Base-by-base conservation (phyloP, 1,139 yeast genomes). In the Taphrina sp. region DNA sequence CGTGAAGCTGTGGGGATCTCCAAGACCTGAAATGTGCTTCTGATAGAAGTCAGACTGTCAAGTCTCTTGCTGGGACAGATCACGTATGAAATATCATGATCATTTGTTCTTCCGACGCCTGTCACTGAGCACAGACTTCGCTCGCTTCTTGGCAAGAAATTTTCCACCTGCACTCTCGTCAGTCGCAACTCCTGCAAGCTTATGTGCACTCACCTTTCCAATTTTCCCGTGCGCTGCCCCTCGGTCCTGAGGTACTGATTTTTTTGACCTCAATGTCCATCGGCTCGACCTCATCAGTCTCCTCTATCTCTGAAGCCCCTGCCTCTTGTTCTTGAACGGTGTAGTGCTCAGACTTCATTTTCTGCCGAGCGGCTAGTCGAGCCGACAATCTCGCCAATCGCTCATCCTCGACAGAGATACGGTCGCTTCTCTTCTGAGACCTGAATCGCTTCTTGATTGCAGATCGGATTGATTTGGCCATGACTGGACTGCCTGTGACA, bases 391-490 rank as follows among this genome's bases (percentile, higher is more conserved):
- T 31, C n/a, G 54, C 54, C 4, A 49, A 41, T 20, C 54, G 34
- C 34, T 49, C 43, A 17, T 49, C 54, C 23, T 49, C 54, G 26
- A 49, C 54, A 3, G 37, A 20, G n/a, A 41, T 49, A 7, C 54
- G 43, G 19, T 39, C 45, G 7, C 38, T 38, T 8, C 58, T 35
- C 44, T 47, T 55, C 20, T 36, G 34, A 10, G 55, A 26, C 5
- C 58, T 42, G 35, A 39, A 55, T 22, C 47, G 34, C 34, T 36
- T 55, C 44, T 55, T 55, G 38, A 19, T 47, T 22, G 53, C 43
- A 23, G 55, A 45, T 17, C 58, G 46, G 12, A 55, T 41, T 7
- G 46, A 36, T 34, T 55, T 55, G 3, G 58, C 58, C 58, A 55
- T 55, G n/a, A n/a, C n/a, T n/a, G n/a, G n/a, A n/a, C n/a, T n/a